phyloP scores from a whole-genome alignment of 139 green algal genomes.

The Yamagishiella unicocca region DNA sequence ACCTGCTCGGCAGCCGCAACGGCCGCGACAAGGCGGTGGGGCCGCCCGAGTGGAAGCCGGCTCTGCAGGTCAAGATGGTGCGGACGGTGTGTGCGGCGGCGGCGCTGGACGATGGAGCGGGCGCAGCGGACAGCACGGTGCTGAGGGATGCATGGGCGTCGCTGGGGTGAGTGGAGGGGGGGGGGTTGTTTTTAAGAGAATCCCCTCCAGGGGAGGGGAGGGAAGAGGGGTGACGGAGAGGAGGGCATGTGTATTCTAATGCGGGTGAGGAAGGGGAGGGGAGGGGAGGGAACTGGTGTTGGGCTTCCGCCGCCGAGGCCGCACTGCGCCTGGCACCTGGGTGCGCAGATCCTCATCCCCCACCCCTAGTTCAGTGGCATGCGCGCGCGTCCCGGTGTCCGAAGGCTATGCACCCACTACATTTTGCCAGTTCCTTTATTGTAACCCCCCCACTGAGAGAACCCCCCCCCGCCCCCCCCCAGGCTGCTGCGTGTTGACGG shows the following conservation, averaged over 20 bases:
- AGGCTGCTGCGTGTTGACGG: neutral
- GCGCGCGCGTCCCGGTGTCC: too few relatives aligned
- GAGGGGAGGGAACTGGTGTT: neutral
- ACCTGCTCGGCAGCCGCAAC: conserved; percentile 11
- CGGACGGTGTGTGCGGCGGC: conserved; percentile 22
- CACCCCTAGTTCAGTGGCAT: too few relatives aligned
- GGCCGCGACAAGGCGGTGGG: neutral
- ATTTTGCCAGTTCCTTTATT: too few relatives aligned
- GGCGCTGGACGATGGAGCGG: conserved; percentile 39
- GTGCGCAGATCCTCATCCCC: too few relatives aligned
- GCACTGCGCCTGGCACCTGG: too few relatives aligned
- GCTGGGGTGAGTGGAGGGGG: conserved; percentile 2
- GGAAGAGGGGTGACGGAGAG: neutral
- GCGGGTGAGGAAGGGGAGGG: neutral
- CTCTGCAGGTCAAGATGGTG: conserved; percentile 48
- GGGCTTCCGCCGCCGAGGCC: too few relatives aligned
- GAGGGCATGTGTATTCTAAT: neutral
- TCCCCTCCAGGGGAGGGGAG: neutral
- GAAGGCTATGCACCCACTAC: too few relatives aligned
- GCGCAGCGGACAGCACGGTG: neutral
- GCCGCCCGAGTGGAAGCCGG: neutral
- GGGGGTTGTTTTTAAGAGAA: too few relatives aligned
- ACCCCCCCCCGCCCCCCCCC: neutral
- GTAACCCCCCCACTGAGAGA: too few relatives aligned
- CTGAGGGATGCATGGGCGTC: conserved; percentile 16